Evolutionary conservation across 257 asterid species (phyloP).

Genomic region (Solanum chmielewskii): DNA sequence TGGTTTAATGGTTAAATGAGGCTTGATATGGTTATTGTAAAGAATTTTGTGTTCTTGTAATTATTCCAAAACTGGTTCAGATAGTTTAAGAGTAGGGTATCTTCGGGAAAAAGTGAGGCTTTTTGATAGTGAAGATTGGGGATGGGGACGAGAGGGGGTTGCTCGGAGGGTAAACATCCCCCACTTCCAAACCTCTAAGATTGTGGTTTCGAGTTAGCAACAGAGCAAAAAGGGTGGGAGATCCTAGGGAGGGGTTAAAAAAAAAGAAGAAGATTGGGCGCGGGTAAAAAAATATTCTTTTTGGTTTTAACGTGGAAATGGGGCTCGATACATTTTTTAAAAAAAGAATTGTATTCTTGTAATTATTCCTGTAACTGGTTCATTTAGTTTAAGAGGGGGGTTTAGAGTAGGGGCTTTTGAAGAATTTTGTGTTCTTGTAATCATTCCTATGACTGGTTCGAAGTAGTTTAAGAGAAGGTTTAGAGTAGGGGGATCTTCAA

Average conservation of each 20-base stretch:
- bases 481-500: not conserved
- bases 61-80: not conserved
- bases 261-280: not conserved
- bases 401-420: not conserved
- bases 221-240: not conserved
- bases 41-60: not conserved
- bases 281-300: not conserved
- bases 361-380: not conserved
- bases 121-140: not conserved
- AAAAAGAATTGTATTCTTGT: not conserved
- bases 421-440: not conserved
- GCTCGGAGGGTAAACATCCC: not conserved
- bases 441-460: not conserved
- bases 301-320: not conserved
- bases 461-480: not conserved
- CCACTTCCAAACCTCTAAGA: not conserved
- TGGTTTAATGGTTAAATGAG: not conserved
- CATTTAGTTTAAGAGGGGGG: not conserved
- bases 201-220: not conserved
- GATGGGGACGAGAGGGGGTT: not conserved
- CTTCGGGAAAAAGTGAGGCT: not conserved
- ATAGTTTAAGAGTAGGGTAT: not conserved
- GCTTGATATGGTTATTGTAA: rapidly evolving
- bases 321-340: not conserved
- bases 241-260: not conserved